phyloP scores from a whole-genome alignment of 2,329 filamentous ascomycete genomes.

The Hymenoscyphus albidus region DNA sequence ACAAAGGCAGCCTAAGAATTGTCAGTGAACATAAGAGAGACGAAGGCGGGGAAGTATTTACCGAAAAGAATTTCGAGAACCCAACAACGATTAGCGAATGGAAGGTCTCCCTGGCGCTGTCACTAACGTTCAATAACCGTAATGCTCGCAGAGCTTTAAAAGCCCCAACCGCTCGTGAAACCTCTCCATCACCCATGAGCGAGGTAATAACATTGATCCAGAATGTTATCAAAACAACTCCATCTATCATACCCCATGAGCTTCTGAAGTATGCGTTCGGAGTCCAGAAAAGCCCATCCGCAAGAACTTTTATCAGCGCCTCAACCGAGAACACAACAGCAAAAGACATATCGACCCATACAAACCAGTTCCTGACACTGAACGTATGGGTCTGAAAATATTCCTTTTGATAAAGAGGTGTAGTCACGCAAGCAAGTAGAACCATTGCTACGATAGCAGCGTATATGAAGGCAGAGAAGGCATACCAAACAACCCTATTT shows the following conservation, averaged over 20 bases:
- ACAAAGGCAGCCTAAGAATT: conserved; percentile 70
- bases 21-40: conserved; percentile 11
- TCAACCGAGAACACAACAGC: conserved; percentile 82
- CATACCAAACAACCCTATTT: conserved; percentile 86
- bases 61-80: conserved; percentile 79
- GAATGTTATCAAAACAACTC: conserved; percentile 82
- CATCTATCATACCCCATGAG: conserved; percentile 95
- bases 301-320: conserved; percentile 86
- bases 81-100: conserved; percentile 93
- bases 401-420: conserved; percentile 86
- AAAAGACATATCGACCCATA: conserved; percentile 89
- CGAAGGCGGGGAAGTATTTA: conserved; percentile 16
- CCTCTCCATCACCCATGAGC: conserved; percentile 73
- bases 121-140: conserved; percentile 88
- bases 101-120: conserved; percentile 92
- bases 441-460: conserved; percentile 96
- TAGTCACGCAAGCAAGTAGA: conserved; percentile 89
- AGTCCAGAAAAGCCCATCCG: conserved; percentile 93
- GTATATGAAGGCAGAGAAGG: conserved; percentile 91
- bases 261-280: conserved; percentile 96
- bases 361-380: conserved; percentile 79
- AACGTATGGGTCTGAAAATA: conserved; percentile 65
- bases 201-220: conserved; percentile 93
- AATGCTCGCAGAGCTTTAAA: conserved; percentile 95
- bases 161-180: conserved; percentile 87